Evolutionary conservation across 2,329 filamentous ascomycete genomes (phyloP).

Genomic region (Didymosphaeria variabile): DNA sequence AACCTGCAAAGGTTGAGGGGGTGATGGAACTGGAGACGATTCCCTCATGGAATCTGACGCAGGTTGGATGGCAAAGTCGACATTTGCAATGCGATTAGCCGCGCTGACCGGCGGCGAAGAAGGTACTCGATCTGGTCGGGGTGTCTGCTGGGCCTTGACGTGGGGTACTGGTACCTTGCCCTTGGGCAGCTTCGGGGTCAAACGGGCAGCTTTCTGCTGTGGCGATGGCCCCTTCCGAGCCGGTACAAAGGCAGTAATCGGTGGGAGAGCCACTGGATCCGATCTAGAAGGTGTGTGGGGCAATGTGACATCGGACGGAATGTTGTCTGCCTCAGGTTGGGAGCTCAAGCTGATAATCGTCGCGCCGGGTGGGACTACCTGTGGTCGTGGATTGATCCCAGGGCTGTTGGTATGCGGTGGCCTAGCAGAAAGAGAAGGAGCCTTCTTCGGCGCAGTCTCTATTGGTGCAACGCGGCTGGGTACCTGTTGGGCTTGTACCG

Average conservation of each 20-base stretch:
- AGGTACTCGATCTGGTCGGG: slow-evolving; percentile 32
- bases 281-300: slow-evolving; percentile 31
- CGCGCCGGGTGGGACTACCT: slow-evolving; percentile 27
- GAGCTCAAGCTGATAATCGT: slow-evolving; percentile 50
- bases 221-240: slow-evolving; percentile 5
- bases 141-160: slow-evolving; percentile 33
- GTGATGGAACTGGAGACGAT: slow-evolving; percentile 18
- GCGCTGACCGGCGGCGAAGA: slow-evolving; percentile 51
- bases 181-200: slow-evolving; percentile 34
- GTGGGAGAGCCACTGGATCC: slow-evolving; percentile 5
- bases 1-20: slow-evolving; percentile 22
- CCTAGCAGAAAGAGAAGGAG: slow-evolving; percentile 32
- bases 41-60: slow-evolving; percentile 11
- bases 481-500: slow-evolving; percentile 17
- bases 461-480: slow-evolving; percentile 29
- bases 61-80: slow-evolving; percentile 38
- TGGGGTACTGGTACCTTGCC: slow-evolving; percentile 38
- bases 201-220: slow-evolving; percentile 16
- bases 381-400: slow-evolving; percentile 27
- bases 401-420: slow-evolving; percentile 33
- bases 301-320: slow-evolving; percentile 35
- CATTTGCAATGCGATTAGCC: slow-evolving; percentile 47
- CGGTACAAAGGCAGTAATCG: slow-evolving; percentile 15
- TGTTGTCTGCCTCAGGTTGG: slow-evolving; percentile 35
- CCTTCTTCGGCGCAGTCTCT: slow-evolving; percentile 23